Evolutionary conservation across 129 eudicot species (phyloP).

Genomic region (Logfia minima): DNA sequence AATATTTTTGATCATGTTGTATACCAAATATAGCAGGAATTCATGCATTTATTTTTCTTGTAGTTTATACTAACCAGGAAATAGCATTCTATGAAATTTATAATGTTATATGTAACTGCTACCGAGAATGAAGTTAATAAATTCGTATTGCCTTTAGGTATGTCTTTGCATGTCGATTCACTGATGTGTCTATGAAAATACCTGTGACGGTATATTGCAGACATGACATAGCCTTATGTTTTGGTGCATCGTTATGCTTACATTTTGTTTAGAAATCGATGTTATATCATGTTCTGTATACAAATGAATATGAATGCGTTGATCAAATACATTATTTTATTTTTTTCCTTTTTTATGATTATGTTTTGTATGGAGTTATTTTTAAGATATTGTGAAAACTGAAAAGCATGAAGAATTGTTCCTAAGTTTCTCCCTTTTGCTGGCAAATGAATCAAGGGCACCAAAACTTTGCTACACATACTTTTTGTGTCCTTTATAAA

Average conservation of each 20-base stretch:
- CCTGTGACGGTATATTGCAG: not conserved
- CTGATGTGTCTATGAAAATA: not conserved
- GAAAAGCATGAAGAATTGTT: constrained; percentile 25
- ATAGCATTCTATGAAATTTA: constrained; percentile 7
- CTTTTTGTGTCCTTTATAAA: constrained; percentile 20
- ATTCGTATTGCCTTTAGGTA: not conserved
- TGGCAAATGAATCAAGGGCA: constrained; percentile 13
- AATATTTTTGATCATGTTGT: constrained; percentile 2
- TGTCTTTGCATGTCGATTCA: not conserved
- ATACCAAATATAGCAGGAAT: not conserved
- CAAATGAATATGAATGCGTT: constrained; percentile 6
- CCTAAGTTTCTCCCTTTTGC: constrained; percentile 22
- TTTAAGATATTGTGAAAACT: not conserved
- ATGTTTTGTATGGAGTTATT: not conserved
- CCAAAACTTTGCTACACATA: constrained; percentile 2
- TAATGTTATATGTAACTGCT: not conserved
- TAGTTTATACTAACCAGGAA: constrained; percentile 14
- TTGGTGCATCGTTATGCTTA: not conserved
- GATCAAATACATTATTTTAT: not conserved
- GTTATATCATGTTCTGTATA: constrained; percentile 19
- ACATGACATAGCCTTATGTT: not conserved
- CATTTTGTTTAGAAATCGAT: not conserved
- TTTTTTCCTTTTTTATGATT: not conserved
- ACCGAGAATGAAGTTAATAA: not conserved
- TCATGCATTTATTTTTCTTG: not conserved